Base-by-base conservation (phyloP, 208 protist genomes). In the Jaenimonas drosophilae region DNA sequence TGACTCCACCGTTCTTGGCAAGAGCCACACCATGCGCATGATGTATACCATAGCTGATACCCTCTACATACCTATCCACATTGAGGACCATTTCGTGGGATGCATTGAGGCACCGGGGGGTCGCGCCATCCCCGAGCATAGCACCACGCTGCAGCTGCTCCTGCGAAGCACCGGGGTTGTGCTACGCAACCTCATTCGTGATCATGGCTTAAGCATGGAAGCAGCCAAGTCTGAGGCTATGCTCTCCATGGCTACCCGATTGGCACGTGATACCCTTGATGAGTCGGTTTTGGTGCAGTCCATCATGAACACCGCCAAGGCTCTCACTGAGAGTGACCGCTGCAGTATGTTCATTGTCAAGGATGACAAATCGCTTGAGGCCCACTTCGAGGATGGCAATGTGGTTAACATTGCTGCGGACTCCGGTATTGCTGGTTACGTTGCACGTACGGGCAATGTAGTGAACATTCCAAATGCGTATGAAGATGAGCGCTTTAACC, bases 271-370 rank as follows among this genome's bases (percentile, higher is more conserved):
- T 50, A 80, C 74, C 42, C 68, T 88, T 45, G 74, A 88, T 46
- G 79, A 88, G 54, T 33, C 64, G 30, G 70, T 79, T 47, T 59
- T 85, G 24, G 66, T 74, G 32, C 69, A 76, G 42, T 84, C 75
- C 14, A 84, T 84, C 59, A 84, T 84, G 66, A 84, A 79, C 59
- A 84, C 75, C 38, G 74, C 69, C 23, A 83, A 78, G 63, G 54
- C 26, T 30, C 59, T 83, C 48, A 83, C 74, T 20, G 74, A 83
- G 51, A 83, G 74, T 49, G 69, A 76, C 34, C 64, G 74, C 34
- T 83, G 74, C 59, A 83, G 74, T 43, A 72, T 83, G 25, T 83
- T 83, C 53, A 53, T 83, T 49, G 70, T 83, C 16, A 72, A 71
- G 37, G 43, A 58, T 23, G 67, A 76, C 38, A 42, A 76, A 43